Evolutionary conservation across 495 filamentous ascomycete species (phyloP), one percentile per base, ranked within the genome.

Genomic region (Talaromyces ruber): DNA sequence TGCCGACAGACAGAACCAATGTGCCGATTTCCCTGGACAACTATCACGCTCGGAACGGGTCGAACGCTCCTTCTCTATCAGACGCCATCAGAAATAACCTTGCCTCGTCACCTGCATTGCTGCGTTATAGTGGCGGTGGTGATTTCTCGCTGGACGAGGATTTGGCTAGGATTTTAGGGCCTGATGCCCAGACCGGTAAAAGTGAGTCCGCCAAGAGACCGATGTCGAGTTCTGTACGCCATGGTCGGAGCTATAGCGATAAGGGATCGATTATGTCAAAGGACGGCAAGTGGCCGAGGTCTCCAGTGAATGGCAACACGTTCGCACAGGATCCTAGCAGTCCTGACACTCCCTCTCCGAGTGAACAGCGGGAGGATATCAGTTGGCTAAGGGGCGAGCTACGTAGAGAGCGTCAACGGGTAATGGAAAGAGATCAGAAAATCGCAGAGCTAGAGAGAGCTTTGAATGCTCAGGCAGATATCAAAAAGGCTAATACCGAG

Each of bases 121-220:
- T 89, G 54, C 84, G 88, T 37, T 90, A 89, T 74, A 90, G 81
- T 70, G 79, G 80, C 30, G 86, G 86, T 52, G 88, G 86, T 55
- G 91, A 93, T 63, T 89, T 93, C 64, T 90, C 87, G 43, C 86
- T 92, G 86, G 93, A 97, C 64, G 92, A 97, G 64, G 94, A 97
- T 65, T 87, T 95, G 79, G 85, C 87, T 50, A 85, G 91, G 21
- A 91, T 95, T 39, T 76, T 94, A 52, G 84, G 84, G 4, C 84
- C 88, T 55, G 89, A 92, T 50, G 82, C 81, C 21, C 43, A 64
- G 22, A 64, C 65, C 6, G 78, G 77, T 60, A 73, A 72, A 8
- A 71, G 69, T 64, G 77, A 82, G 12, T 92, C 90, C 1, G 88
- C 97, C 60, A 74, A 97, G 59, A 89, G 92, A 39, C 87, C 90